Evolutionary conservation across 1,284 basidiomycete genomes (phyloP).

Genomic region (Trichosporon sp.): DNA sequence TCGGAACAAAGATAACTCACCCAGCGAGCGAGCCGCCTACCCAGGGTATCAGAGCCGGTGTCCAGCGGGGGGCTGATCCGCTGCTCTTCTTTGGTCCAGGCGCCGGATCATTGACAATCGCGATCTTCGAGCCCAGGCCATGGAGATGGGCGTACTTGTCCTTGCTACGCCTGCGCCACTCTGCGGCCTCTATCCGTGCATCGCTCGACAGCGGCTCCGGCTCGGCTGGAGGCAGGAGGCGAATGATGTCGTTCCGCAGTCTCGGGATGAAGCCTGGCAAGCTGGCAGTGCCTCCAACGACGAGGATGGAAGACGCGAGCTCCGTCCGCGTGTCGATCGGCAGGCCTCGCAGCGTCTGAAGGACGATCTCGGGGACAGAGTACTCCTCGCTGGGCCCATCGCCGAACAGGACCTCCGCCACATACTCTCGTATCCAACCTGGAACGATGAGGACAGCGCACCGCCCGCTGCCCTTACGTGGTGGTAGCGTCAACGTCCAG

Average conservation of each 20-base stretch:
- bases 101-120: slow-evolving; percentile 73
- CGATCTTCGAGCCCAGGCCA: slow-evolving; percentile 62
- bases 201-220: slow-evolving; percentile 14
- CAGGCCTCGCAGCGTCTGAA: slow-evolving; percentile 64
- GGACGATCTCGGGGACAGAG: slow-evolving; percentile 70
- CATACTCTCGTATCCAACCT: slow-evolving; percentile 89
- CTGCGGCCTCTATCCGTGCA: slow-evolving; percentile 6
- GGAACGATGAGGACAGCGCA: slow-evolving; percentile 61
- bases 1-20: slow-evolving; percentile 51
- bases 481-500: slow-evolving; percentile 18
- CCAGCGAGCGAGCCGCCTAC: slow-evolving; percentile 89
- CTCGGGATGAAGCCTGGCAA: slow-evolving; percentile 86
- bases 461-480: slow-evolving; percentile 4
- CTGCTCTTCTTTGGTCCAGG: slow-evolving; percentile 51
- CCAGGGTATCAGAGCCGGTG: slow-evolving; percentile 74
- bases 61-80: slow-evolving; percentile 78
- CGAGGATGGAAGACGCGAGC: slow-evolving; percentile 71
- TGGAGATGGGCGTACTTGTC: slow-evolving; percentile 68
- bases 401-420: slow-evolving; percentile 84
- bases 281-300: slow-evolving; percentile 84
- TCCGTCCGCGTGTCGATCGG: slow-evolving; percentile 81
- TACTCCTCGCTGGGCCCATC: slow-evolving; percentile 66
- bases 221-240: slow-evolving; percentile 51
- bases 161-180: slow-evolving; percentile 47
- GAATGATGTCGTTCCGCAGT: slow-evolving; percentile 66